Evolutionary conservation across 2,329 filamentous ascomycete genomes (phyloP).

Genomic region (Xylariaceae sp.): DNA sequence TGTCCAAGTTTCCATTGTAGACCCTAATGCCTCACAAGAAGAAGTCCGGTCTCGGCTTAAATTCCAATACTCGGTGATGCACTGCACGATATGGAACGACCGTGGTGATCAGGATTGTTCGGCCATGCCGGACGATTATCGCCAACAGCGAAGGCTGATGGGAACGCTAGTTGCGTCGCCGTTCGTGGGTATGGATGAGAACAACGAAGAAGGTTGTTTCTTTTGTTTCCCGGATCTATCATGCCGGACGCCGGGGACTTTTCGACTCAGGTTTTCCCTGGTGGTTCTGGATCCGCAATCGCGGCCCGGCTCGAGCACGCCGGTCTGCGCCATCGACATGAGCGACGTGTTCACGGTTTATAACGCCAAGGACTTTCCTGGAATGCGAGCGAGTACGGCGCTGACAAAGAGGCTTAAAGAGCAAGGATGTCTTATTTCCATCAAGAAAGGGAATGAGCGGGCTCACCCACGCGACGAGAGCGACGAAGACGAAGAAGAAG

Average conservation of each 20-base stretch:
- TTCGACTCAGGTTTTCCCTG: constrained; percentile 73
- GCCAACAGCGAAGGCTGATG: constrained; percentile 76
- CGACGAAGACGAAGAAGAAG: constrained; percentile 49
- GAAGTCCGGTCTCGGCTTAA: constrained; percentile 56
- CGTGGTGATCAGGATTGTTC: constrained; percentile 69
- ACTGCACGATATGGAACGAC: constrained; percentile 76
- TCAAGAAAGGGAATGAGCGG: constrained; percentile 83
- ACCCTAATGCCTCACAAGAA: constrained; percentile 55
- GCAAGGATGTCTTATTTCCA: constrained; percentile 81
- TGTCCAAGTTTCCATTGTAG: constrained; percentile 70
- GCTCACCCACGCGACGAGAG: constrained; percentile 47
- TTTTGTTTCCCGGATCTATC: constrained; percentile 85
- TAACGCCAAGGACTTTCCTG: constrained; percentile 83
- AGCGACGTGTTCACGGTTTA: constrained; percentile 79
- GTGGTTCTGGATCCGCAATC: constrained; percentile 70
- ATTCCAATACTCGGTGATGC: constrained; percentile 70
- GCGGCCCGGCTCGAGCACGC: constrained; percentile 54
- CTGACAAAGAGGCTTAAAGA: constrained; percentile 75
- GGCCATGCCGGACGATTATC: constrained; percentile 70
- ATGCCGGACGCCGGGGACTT: constrained; percentile 76
- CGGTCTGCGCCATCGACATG: constrained; percentile 55
- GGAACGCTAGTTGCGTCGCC: constrained; percentile 77
- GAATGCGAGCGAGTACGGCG: constrained; percentile 77
- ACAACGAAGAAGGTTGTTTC: constrained; percentile 74
- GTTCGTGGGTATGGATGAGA: constrained; percentile 75